Evolutionary conservation across 306 rosid genomes (phyloP), one percentile per base, ranked within the genome.

Genomic region (Quercus ilex): DNA sequence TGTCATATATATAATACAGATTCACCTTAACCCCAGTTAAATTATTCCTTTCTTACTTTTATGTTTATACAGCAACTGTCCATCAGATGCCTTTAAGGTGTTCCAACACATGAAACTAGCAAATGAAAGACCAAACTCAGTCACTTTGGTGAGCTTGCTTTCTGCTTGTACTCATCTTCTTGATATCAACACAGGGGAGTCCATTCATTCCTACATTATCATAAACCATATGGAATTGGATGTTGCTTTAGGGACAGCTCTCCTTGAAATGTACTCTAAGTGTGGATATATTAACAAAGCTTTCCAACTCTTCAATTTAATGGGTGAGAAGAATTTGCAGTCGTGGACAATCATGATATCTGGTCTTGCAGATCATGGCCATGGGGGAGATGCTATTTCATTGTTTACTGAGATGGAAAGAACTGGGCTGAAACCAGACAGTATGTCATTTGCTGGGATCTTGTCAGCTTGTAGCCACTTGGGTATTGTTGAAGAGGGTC

Each of bases 401-500:
- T 52, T 91, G 65, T 91, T 89, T 73, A 49, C 72, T 26, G 64
- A 28, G 30, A 85, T 89, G 95, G 87, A 89, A 72, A 69, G 62
- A 26, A 64, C 58, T 63, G 92, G 95, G 49, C 31, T 84, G 75
- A 49, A 14, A 57, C 91, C 83, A 0, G 95, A 89, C 82, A 74
- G 92, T 83, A 53, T 87, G 56, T 73, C 88, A 21, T 88, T 83
- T 85, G 80, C 90, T 5, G 89, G 67, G 26, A 87, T 91, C 73
- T 83, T 88, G 49, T 88, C 94, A 3, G 92, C 94, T 23, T 91
- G 94, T 86, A 85, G 94, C 81, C 94, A 91, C 86, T 72, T 86
- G 78, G 92, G 95, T 15, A 87, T 87, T 80, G 91, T 89, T 58
- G 35, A 13, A 26, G 85, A 87, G 75, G 92, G 92, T 1, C 83